Evolutionary conservation across 2,329 filamentous ascomycete genomes (phyloP), one percentile per base, ranked within the genome.

Genomic region (Aspergillus novoparasiticus): DNA sequence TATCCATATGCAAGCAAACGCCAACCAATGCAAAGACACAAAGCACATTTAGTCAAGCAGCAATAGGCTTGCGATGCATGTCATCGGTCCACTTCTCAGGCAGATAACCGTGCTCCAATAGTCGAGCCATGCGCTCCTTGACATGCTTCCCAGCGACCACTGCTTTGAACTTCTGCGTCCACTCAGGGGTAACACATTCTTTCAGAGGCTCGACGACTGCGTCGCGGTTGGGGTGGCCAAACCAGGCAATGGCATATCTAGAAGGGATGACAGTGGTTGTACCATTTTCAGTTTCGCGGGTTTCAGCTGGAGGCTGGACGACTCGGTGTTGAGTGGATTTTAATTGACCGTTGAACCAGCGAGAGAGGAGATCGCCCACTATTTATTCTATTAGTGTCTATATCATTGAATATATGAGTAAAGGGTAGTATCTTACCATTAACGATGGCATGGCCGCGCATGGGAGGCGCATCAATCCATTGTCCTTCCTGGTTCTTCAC

Each of bases 231-330:
- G 59, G 59, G 19, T 61, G 59, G 4, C 59, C 59, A 26, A 61
- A 61, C 59, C 59, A 61, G 23, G 59, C 59, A 53, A 61, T 61
- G 8, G 59, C 59, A 45, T 61, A 61, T 26, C 59, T 55, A 3
- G 59, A 46, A 10, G 59, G 59, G 23, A 61, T 43, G 19, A 61
- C 43, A 10, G n/a, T 21, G 46, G 46, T 30, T 16, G 14, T 50
- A 4, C 59, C 59, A 48, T 58, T 54, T 16, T 21, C 59, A 8
- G 50, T 56, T 10, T 45, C 54, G 1, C 32, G 26, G 4, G 59
- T 23, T 11, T 51, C 54, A 10, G 46, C 46, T 30, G 46, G 46
- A 2, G 59, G 59, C 34, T 57, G 23, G 2, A 61, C 54, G 54
- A 61, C 59, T 1, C 59, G 28, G 54, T 61, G 59, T 12, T 61